Base-by-base conservation (phyloP, 768 basidiomycete genomes). In the Boletellus emodensis region DNA sequence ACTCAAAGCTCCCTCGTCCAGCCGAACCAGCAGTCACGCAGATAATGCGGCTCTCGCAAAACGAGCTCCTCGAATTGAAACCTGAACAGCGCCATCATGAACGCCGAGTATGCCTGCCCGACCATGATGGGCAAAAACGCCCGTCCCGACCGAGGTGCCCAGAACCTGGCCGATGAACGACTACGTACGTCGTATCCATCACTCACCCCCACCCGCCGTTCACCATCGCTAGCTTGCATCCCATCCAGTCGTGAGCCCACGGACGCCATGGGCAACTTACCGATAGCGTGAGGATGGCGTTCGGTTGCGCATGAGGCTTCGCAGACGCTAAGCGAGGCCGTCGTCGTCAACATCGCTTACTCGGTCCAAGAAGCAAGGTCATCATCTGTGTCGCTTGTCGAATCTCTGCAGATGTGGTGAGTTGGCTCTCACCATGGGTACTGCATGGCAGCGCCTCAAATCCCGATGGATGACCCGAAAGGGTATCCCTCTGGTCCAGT, bases 111-210 rank as follows among this genome's bases (percentile, higher is more conserved):
- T 0, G 85, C 75, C 34, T 80, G 74, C 87, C 20, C 87, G 91
- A 15, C 90, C 90, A 55, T 79, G 71, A 14, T 71, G 57, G 28
- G 84, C 75, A 67, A 89, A 93, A 1, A 92, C 77, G 34, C 78
- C 65, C 0, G 87, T 85, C 28, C 87, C 84, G 1, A 84, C 83
- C 0, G 85, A 76, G 0, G 88, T 90, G 15, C 90, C 90, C 68
- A 87, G 82, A 9, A 91, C 85, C 71, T 92, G 89, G 0, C 90
- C 90, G 20, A 87, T 75, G 66, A 90, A 90, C 28, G 85, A 55
- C 70, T 74, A 46, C 24, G 22, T 8, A 30, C 30, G 30, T 30
- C 17, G n/a, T 34, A n/a, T 10, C 30, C 30, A 11, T 3, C 30
- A 3, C 30, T 9, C 30, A 9, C 30, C 30, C 3, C 30, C 30